These are phyloP conservation scores for Graphiopsis chlorocephala DNA, from an alignment of 2,329 filamentous ascomycete genomes.

Conservation along the genomic window DNA sequence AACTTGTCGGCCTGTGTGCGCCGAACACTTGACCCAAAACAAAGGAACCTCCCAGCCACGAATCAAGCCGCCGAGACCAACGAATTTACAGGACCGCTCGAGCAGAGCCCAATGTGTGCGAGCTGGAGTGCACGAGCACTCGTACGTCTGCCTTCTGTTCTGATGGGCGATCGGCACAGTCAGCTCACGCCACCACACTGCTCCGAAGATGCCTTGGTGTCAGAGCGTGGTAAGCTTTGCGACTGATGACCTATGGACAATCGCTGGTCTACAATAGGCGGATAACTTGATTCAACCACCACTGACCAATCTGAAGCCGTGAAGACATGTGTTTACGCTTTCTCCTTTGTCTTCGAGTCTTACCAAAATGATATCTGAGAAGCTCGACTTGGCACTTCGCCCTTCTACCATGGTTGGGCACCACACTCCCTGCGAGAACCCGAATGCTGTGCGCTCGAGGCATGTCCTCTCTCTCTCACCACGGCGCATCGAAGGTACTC, in stretches of 20 bases:
- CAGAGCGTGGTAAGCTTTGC: not conserved
- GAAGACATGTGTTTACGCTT: not conserved
- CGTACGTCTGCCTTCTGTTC: not conserved
- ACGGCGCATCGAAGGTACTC: not conserved
- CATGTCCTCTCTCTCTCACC: not conserved
- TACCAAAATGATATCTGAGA: not conserved
- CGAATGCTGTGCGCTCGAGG: not conserved
- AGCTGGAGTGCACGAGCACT: not conserved
- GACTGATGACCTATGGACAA: not conserved
- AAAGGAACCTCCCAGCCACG: not conserved
- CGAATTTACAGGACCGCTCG: not conserved
- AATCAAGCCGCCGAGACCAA: not conserved
- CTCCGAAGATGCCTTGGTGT: not conserved
- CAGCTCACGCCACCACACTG: not conserved
- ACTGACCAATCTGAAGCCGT: not conserved
- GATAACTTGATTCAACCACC: not conserved
- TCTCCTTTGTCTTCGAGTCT: not conserved
- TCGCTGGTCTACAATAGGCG: not conserved
- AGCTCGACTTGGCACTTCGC: not conserved
- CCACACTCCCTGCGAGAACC: not conserved
- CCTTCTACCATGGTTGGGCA: not conserved
- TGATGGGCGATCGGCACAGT: not conserved
- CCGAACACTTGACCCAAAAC: not conserved
- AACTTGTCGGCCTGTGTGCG: not conserved
- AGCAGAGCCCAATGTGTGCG: not conserved